phyloP scores from a whole-genome alignment of 495 filamentous ascomycete genomes.

The Penicillium ucsense region DNA sequence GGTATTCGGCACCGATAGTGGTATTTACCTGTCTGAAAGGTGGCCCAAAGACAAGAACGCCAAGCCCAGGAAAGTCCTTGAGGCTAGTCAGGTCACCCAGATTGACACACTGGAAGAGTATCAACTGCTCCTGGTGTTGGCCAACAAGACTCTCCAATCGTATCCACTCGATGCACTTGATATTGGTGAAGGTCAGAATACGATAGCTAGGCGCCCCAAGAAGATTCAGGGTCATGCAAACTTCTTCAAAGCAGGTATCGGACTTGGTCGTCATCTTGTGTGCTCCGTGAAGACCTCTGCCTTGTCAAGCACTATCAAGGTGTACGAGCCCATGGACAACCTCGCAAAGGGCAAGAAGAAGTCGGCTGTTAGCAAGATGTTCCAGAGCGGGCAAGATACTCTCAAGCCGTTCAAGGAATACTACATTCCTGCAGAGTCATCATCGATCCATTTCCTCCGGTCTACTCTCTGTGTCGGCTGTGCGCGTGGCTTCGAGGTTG shows the following conservation, averaged over 20 bases:
- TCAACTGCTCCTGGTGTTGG: slow-evolving; percentile 78
- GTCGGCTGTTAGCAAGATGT: slow-evolving; percentile 87
- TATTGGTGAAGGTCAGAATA: slow-evolving; percentile 59
- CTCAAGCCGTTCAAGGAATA: slow-evolving; percentile 98
- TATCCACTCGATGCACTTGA: slow-evolving; percentile 81
- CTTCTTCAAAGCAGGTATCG: slow-evolving; percentile 96
- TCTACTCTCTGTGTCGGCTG: slow-evolving; percentile 96
- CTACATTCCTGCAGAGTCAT: slow-evolving; percentile 94
- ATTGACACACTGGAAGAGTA: slow-evolving; percentile 96
- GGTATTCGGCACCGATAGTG: slow-evolving; percentile 85
- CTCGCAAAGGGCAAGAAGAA: slow-evolving; percentile 83
- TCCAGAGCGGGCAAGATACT: slow-evolving; percentile 85
- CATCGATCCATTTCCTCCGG: slow-evolving; percentile 92
- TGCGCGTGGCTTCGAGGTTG: slow-evolving; percentile 91
- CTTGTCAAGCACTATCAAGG: slow-evolving; percentile 90
- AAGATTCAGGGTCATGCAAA: slow-evolving; percentile 96
- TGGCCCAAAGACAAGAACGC: slow-evolving; percentile 70
- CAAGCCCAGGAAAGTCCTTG: slow-evolving; percentile 74
- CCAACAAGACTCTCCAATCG: slow-evolving; percentile 82
- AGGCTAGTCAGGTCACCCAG: slow-evolving; percentile 80
- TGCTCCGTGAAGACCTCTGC: slow-evolving; percentile 89
- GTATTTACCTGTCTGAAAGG: slow-evolving; percentile 85
- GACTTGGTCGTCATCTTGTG: slow-evolving; percentile 85
- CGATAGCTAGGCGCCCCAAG: slow-evolving; percentile 76
- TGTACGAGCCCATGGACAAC: slow-evolving; percentile 91